Base-by-base conservation (phyloP, 169 alveolate species). In the Plasmodium coatneyi region DNA sequence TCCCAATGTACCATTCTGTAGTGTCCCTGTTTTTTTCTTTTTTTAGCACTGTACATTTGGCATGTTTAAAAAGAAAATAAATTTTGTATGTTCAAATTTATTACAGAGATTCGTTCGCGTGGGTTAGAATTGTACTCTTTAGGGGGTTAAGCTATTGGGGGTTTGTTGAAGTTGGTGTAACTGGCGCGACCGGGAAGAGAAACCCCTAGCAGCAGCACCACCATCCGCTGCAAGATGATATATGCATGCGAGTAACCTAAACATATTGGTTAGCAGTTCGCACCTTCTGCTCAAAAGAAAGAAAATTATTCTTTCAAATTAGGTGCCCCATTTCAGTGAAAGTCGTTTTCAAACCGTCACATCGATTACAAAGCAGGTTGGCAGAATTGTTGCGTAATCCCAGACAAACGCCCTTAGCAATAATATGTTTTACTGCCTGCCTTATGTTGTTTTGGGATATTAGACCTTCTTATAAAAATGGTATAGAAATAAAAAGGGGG, bases 121-220 rank as follows among this genome's bases (percentile, higher is more conserved):
- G 76, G 3, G 34, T 60, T 25, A 60, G 76, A 19, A 22, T 19
- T 60, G 16, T 60, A 60, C 76, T 60, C 14, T 60, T 19, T 60
- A 5, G 76, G 34, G 36, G 76, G 36, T 19, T 60, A 19, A 22
- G 34, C 34, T 19, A 36, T 34, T 36, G 9, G 30, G 22, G 60
- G 28, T 14, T 76, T 28, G 28, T 76, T 76, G 16, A 36, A 76
- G n/a, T 25, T 76, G 83, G 76, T 60, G 28, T 76, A 76, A 76
- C 28, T 28, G 46, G 46, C 14, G 25, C 32, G 83, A 36, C 32
- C 25, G 22, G 54, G 54, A 12, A 10, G 25, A 32, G 36, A 25
- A 10, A 0, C 46, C 60, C 46, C 56, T 7, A 46, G 4, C 5
- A 46, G 19, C 9, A 46, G 16, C 52, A 43, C 52, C 52, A 43